These are phyloP conservation scores for Artemisia argyi DNA, from an alignment of 129 eudicot genomes.

Conservation along the genomic window DNA sequence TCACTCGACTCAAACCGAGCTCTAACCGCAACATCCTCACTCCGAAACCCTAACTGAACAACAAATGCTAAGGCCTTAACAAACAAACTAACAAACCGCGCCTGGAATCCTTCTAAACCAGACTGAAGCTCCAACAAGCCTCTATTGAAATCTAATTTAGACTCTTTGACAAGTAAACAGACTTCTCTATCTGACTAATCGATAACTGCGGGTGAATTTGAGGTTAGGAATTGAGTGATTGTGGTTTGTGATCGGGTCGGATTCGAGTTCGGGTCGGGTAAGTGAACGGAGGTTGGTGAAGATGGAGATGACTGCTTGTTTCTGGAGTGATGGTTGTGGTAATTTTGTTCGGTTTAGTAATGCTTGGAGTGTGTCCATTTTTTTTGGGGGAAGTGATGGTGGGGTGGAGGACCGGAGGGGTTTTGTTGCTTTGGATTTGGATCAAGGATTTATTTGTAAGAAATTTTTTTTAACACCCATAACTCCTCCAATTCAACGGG, in stretches of 20 bases:
- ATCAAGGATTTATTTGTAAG: too few relatives aligned
- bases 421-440: too few relatives aligned
- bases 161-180: too few relatives aligned
- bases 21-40: neutral
- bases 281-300: conserved; percentile 70
- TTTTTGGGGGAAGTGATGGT: neutral
- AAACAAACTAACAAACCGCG: conserved; percentile 54
- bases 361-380: conserved; percentile 57
- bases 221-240: too few relatives aligned
- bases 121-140: too few relatives aligned
- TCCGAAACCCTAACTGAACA: conserved; percentile 53
- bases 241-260: too few relatives aligned
- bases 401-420: too few relatives aligned
- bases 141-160: too few relatives aligned
- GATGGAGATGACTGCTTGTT: conserved; percentile 65
- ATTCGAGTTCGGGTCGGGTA: conserved; percentile 20
- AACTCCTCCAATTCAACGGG: too few relatives aligned
- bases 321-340: conserved; percentile 92
- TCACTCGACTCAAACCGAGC: conserved; percentile 42
- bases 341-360: conserved; percentile 56
- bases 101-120: conserved; percentile 48
- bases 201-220: too few relatives aligned
- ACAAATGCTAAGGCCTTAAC: conserved; percentile 74
- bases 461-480: too few relatives aligned
- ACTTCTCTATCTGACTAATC: too few relatives aligned